Evolutionary conservation across 768 basidiomycete species (phyloP).

Genomic region (Lactarius hengduanensis): DNA sequence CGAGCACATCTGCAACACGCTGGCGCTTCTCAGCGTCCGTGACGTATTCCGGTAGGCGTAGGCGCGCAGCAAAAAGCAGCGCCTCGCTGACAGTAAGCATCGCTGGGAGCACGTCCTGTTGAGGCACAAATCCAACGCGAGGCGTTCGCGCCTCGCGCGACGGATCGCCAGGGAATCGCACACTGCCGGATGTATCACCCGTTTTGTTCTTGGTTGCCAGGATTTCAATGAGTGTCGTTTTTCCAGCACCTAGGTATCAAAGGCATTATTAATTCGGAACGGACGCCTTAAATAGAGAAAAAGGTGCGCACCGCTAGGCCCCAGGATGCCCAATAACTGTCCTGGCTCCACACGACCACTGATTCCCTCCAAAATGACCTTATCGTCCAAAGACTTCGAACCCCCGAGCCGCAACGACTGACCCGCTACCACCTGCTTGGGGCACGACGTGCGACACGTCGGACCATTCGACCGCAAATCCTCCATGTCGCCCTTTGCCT

Average conservation of each 20-base stretch:
- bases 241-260: conserved; percentile 63
- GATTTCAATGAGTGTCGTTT: conserved; percentile 89
- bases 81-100: conserved; percentile 55
- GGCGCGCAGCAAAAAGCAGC: conserved; percentile 79
- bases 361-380: conserved; percentile 67
- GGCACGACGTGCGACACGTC: conserved; percentile 66
- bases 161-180: conserved; percentile 49
- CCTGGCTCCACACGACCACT: conserved; percentile 74
- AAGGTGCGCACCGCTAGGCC: conserved; percentile 67
- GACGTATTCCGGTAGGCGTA: conserved; percentile 77
- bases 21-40: conserved; percentile 58
- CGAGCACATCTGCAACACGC: conserved; percentile 68
- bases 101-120: conserved; percentile 80
- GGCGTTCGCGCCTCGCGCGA: conserved; percentile 37
- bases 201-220: conserved; percentile 81
- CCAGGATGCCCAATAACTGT: conserved; percentile 87
- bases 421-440: conserved; percentile 17
- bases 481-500: conserved; percentile 40
- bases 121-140: conserved; percentile 82
- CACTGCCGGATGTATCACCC: conserved; percentile 63
- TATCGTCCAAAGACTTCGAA: conserved; percentile 38
- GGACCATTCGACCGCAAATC: conserved; percentile 65
- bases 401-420: conserved; percentile 15
- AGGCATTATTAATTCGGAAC: not conserved
- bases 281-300: not conserved